These are phyloP conservation scores for Triticum turgidum DNA, from an alignment of 176 grass and related monocot genomes.

Conservation along the genomic window DNA sequence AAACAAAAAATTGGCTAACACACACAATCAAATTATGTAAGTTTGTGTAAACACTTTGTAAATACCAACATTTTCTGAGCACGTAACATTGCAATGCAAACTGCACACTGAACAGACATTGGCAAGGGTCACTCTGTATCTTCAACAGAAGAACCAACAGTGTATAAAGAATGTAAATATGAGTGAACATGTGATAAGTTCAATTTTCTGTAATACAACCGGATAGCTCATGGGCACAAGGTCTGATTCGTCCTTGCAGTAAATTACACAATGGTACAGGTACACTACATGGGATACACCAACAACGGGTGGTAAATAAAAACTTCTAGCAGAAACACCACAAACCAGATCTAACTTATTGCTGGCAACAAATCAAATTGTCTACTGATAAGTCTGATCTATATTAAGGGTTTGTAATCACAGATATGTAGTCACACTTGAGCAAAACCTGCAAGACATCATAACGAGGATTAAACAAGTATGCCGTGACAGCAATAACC, in stretches of 20 bases:
- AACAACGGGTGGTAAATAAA: neutral
- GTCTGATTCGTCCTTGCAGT: conserved; percentile 1
- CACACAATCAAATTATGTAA: neutral
- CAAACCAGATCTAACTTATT: conserved; percentile 43
- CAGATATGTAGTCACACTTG: conserved; percentile 40
- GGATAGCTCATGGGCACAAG: neutral
- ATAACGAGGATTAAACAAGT: neutral
- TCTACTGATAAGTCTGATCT: conserved; percentile 40
- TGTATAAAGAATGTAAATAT: conserved; percentile 28
- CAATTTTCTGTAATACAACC: conserved; percentile 10
- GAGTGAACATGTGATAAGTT: neutral
- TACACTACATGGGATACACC: conserved; percentile 6
- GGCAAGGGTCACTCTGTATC: neutral
- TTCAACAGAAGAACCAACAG: neutral
- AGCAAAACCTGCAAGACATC: conserved; percentile 30
- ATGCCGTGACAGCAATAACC: neutral
- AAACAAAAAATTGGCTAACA: neutral
- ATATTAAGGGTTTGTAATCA: conserved; percentile 41
- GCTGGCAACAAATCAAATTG: conserved; percentile 46
- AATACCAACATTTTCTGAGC: neutral
- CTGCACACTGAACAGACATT: neutral
- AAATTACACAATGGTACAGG: conserved; percentile 45
- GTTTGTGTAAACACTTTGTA: neutral
- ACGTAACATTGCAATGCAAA: neutral
- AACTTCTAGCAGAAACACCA: neutral